Percentiles rank a stretch among this genome's conserved stretches.
These are phyloP conservation scores for Rutstroemia sydowiana DNA, from an alignment of 2,329 filamentous ascomycete species.

Conservation along the genomic window DNA sequence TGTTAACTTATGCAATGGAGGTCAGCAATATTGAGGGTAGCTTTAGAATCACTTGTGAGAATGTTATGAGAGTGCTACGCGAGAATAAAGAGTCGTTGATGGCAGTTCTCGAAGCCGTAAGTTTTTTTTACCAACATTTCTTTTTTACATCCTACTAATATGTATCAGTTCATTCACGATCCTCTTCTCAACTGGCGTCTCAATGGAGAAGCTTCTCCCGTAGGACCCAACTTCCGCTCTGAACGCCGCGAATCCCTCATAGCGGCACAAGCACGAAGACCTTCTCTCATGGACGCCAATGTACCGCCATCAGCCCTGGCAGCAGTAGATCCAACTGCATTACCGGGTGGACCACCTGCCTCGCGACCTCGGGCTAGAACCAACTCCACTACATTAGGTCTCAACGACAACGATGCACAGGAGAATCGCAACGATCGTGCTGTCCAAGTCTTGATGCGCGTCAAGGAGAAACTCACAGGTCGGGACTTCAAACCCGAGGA, in stretches of 20 bases:
- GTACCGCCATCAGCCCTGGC: conserved; percentile 49
- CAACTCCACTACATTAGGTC: conserved; percentile 45
- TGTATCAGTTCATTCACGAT: conserved; percentile 85
- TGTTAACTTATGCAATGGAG: conserved; percentile 99
- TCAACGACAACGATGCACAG: conserved; percentile 37
- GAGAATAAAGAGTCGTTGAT: conserved; percentile 98
- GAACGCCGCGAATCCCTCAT: conserved; percentile 49
- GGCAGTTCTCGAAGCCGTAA: conserved; percentile 93
- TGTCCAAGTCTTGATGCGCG: conserved; percentile 80
- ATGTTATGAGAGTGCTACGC: conserved; percentile 92
- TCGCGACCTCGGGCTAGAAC: conserved; percentile 49
- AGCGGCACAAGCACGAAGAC: conserved; percentile 45
- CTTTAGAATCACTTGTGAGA: conserved; percentile 96
- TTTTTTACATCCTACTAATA: conserved; percentile 16
- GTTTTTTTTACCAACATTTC: conserved; percentile 34
- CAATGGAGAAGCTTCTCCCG: conserved; percentile 52
- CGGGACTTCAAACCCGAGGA: conserved; percentile 82
- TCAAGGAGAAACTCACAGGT: conserved; percentile 93
- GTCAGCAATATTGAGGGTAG: conserved; percentile 99
- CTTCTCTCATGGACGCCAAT: conserved; percentile 61
- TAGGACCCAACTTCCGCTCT: conserved; percentile 59
- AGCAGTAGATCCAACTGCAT: conserved; percentile 26
- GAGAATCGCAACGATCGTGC: conserved; percentile 93
- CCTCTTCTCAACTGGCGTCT: conserved; percentile 97
- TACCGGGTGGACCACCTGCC: conserved; percentile 38